These are phyloP conservation scores for Pythium folliculosum DNA, from an alignment of 352 stramenopile species.

Conservation along the genomic window DNA sequence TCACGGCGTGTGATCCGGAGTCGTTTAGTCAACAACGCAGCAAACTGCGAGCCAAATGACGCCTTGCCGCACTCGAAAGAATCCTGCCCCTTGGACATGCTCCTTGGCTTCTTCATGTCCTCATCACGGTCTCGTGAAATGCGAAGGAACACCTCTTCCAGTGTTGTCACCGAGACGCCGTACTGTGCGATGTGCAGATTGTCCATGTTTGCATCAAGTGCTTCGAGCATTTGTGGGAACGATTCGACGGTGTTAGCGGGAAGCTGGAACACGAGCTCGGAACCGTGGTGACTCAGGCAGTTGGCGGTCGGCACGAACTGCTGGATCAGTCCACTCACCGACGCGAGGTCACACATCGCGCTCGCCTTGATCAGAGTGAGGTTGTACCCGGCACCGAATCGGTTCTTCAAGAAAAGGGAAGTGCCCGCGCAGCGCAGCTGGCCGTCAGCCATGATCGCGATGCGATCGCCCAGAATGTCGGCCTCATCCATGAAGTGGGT, in stretches of 20 bases:
- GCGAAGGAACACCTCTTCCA: slow-evolving; percentile 98
- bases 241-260: slow-evolving; percentile 68
- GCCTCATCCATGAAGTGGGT: slow-evolving; percentile 90
- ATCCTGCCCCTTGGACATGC: slow-evolving; percentile 91
- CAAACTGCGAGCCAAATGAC: slow-evolving; percentile 47
- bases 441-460: slow-evolving; percentile 94
- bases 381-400: slow-evolving; percentile 92
- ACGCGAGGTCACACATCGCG: slow-evolving; percentile 36
- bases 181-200: slow-evolving; percentile 61
- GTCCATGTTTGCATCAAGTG: slow-evolving; percentile 58
- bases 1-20: slow-evolving; percentile 62
- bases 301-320: slow-evolving; percentile 65
- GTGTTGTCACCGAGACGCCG: slow-evolving; percentile 91
- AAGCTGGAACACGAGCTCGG: slow-evolving; percentile 95
- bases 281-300: slow-evolving; percentile 91
- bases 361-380: slow-evolving; percentile 61
- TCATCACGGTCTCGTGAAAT: slow-evolving; percentile 54
- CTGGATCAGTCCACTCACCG: slow-evolving; percentile 40
- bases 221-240: slow-evolving; percentile 93
- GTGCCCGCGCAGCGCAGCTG: slow-evolving; percentile 83
- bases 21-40: slow-evolving; percentile 53
- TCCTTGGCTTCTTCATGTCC: slow-evolving; percentile 17
- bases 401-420: slow-evolving; percentile 93
- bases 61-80: slow-evolving; percentile 45
- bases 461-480: slow-evolving; percentile 68